Base-by-base conservation (phyloP, 306 rosid species). In the Luffa aegyptiaca region DNA sequence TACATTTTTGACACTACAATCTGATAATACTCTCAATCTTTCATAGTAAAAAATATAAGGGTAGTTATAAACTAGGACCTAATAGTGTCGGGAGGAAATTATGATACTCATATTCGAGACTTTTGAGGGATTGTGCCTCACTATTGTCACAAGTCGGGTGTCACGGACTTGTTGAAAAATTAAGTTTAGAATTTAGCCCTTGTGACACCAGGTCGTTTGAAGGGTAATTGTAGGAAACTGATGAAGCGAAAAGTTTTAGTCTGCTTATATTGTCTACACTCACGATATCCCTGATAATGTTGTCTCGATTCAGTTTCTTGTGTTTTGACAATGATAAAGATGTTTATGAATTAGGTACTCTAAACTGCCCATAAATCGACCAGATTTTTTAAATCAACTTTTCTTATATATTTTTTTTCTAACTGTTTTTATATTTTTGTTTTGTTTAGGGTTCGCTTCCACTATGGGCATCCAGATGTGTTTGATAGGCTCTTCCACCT, bases 401-500 rank as follows among this genome's bases (percentile, higher is more conserved):
- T 26, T 71, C 8, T 72, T 16, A 21, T 18, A 69, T 71, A 76
- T 49, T 73, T 49, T 31, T 31, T 49, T 14, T 14, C 5, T 6
- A 51, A 51, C 41, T 3, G 16, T 35, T 0, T 75, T 35, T 52
- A 21, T 51, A 49, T 52, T 52, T 56, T 80, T 70, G 13, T 76
- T 79, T 81, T 75, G 7, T 86, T 53, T 64, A 95, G 98, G 88
- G 98, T 95, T 80, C 98, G 98, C 42, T 95, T 95, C 87, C 98
- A 95, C 85, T 95, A 92, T 86, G 98, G 98, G n/a, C 98, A 95
- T 82, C 98, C 98, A 0, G 98, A 94, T 84, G 93, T 94, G 83
- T 94, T 94, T 78, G 98, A 94, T 86, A 89, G 98, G 87, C 90
- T 94, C 80, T 94, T 94, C 78, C 98, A 94, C 85, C 97, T 94